Evolutionary conservation across 2,329 filamentous ascomycete species (phyloP).

Genomic region (Neonectria sp.): DNA sequence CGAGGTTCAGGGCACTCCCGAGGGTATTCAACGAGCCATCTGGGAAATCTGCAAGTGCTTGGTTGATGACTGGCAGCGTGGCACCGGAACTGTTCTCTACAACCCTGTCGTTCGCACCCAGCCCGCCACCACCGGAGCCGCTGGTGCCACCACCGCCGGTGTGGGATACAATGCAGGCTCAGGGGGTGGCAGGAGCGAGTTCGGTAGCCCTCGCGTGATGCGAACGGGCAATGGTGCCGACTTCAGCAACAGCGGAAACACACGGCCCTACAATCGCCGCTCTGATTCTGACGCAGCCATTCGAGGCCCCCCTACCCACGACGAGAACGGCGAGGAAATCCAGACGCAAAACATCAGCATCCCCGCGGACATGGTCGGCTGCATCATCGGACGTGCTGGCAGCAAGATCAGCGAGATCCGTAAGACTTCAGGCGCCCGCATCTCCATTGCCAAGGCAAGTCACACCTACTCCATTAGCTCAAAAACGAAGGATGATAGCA

Average conservation of each 20-base stretch:
- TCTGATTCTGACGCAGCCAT: slow-evolving; percentile 86
- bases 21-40: slow-evolving; percentile 94
- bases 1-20: slow-evolving; percentile 94
- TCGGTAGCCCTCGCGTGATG: slow-evolving; percentile 81
- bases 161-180: slow-evolving; percentile 58
- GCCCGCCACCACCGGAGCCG: slow-evolving; percentile 61
- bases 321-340: slow-evolving; percentile 97
- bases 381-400: slow-evolving; percentile 95
- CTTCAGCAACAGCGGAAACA: slow-evolving; percentile 88
- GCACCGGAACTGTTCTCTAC: slow-evolving; percentile 96
- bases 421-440: slow-evolving; percentile 95
- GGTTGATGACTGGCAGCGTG: slow-evolving; percentile 97
- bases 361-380: slow-evolving; percentile 99
- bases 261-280: slow-evolving; percentile 81
- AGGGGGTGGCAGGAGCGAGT: slow-evolving; percentile 62
- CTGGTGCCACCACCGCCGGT: slow-evolving; percentile 58
- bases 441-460: slow-evolving; percentile 92
- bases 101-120: slow-evolving; percentile 95
- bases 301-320: slow-evolving; percentile 88
- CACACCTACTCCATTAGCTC: not conserved
- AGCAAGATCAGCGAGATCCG: slow-evolving; percentile 99
- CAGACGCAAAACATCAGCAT: slow-evolving; percentile 99
- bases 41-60: slow-evolving; percentile 99
- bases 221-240: slow-evolving; percentile 98
- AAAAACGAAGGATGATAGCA: not conserved